phyloP scores from a whole-genome alignment of 805 yeast species.

The Yamadazyma philogaea region DNA sequence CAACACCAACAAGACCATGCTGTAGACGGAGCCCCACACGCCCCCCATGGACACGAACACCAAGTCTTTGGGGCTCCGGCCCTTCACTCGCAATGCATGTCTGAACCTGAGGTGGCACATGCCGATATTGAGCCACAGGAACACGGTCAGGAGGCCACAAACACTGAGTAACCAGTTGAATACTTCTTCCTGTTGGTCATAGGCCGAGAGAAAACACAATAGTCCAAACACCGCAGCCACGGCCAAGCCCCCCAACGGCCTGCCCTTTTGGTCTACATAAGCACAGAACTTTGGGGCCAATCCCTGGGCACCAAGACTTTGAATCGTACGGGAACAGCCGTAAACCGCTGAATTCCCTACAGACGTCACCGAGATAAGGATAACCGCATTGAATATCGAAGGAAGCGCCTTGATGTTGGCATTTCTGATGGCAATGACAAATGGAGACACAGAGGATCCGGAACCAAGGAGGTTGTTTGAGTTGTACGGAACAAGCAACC shows the following conservation, averaged over 20 bases:
- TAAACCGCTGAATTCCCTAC: constrained; percentile 76
- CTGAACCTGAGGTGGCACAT: constrained; percentile 41
- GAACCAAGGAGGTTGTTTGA: constrained; percentile 42
- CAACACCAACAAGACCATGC: constrained; percentile 28
- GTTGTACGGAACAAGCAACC: constrained; percentile 49
- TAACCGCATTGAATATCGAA: constrained; percentile 70
- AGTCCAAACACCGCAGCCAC: constrained; percentile 34
- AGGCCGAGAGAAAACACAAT: constrained; percentile 37
- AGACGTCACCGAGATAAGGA: constrained; percentile 67
- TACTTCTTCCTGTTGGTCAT: constrained; percentile 27
- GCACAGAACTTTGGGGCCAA: constrained; percentile 52
- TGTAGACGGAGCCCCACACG: constrained; percentile 33
- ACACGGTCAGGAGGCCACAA: constrained; percentile 39
- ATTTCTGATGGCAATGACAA: constrained; percentile 64
- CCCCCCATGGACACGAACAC: constrained; percentile 35
- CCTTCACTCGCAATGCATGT: constrained; percentile 34
- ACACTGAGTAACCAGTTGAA: constrained; percentile 43
- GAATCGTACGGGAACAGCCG: constrained; percentile 69
- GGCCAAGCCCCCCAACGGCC: constrained; percentile 39
- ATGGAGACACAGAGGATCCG: constrained; percentile 64
- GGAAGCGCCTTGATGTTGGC: constrained; percentile 67
- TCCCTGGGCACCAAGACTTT: constrained; percentile 68
- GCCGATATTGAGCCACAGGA: constrained; percentile 41
- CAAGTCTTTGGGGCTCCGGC: constrained; percentile 33
- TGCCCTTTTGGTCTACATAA: constrained; percentile 40